Evolutionary conservation across 768 basidiomycete species (phyloP), one percentile per base, ranked within the genome.

Genomic region (Tylopilus sp.): DNA sequence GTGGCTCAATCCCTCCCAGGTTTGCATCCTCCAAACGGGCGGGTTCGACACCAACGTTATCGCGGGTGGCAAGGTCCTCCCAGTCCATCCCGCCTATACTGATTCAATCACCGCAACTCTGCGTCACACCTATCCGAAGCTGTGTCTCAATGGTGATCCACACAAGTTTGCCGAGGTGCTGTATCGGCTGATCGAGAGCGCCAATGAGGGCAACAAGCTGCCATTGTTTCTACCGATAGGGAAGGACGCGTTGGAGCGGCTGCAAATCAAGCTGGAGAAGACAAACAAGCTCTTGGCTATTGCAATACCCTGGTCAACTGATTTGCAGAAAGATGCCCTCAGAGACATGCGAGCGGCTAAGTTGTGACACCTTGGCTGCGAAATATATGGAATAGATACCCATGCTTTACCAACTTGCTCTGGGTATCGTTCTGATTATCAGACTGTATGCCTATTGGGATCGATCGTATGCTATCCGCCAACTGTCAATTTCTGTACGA

Each of bases 11-110:
- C 8, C 30, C 23, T 11, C 13, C 15, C 35, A 60, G 53, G 50
- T 57, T 17, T 52, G 58, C 28, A 53, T 60, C 44, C 36, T 64
- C 35, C 44, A 60, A 47, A 50, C 55, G 0, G 65, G 59, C 12
- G 40, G 18, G 1, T 66, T 67, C 39, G 47, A 53, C 39, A 51
- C 61, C 17, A 52, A 60, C 12, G 40, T 28, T 4, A 4, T 56
- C 30, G 22, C 48, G 4, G 12, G 42, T 20, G 41, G 17, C 21
- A 17, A 38, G 17, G 4, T 57, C 6, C 44, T 55, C 11, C 50
- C 57, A 3, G 3, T 7, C 4, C 51, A 58, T 20, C 49, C 58
- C 2, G 55, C 48, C 3, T 55, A 57, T 31, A 30, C 42, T 9
- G 44, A 53, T 18, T 44, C 49, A 15, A n/a, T 51, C 8, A 45